Evolutionary conservation across 768 basidiomycete species (phyloP).

Genomic region (Lyophyllum decastes): DNA sequence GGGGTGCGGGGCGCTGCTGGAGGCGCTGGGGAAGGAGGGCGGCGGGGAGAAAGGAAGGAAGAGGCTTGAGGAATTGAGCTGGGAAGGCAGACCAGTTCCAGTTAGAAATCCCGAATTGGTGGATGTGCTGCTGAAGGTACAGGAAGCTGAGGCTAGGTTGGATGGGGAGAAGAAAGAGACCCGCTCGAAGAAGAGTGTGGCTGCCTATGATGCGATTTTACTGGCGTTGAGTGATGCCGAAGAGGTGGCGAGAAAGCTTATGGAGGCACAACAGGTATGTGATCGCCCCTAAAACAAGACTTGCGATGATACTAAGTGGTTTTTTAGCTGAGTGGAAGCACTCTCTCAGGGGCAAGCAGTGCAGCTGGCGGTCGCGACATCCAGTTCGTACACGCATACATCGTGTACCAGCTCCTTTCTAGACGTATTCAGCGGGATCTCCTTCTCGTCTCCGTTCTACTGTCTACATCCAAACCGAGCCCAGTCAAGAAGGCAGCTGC

Average conservation of each 20-base stretch:
- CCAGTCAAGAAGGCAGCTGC: conserved; percentile 17
- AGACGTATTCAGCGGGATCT: conserved; percentile 89
- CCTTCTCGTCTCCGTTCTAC: conserved; percentile 68
- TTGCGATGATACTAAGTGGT: conserved; percentile 6
- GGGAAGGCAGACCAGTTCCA: conserved; percentile 85
- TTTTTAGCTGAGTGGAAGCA: conserved; percentile 42
- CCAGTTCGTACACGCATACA: conserved; percentile 83
- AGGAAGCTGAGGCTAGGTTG: conserved; percentile 71
- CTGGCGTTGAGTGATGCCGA: conserved; percentile 89
- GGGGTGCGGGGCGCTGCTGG: conserved; percentile 55
- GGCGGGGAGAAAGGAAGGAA: conserved; percentile 42
- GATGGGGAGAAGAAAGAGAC: conserved; percentile 31
- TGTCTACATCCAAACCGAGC: conserved; percentile 39
- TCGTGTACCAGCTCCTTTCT: conserved; percentile 85
- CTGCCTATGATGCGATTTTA: conserved; percentile 85
- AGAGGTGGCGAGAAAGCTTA: conserved; percentile 74
- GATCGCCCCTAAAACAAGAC: neutral
- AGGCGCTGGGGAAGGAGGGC: conserved; percentile 49
- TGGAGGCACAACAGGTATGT: conserved; percentile 81
- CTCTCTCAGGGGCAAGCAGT: conserved; percentile 26
- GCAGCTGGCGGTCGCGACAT: conserved; percentile 65
- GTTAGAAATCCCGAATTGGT: conserved; percentile 91
- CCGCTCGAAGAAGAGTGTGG: conserved; percentile 73
- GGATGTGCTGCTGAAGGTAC: conserved; percentile 80
- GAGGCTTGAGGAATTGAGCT: conserved; percentile 61